Conservation (phyloP, 176 grass and related monocot genomes). For the Phoenix roebelenii region DNA sequence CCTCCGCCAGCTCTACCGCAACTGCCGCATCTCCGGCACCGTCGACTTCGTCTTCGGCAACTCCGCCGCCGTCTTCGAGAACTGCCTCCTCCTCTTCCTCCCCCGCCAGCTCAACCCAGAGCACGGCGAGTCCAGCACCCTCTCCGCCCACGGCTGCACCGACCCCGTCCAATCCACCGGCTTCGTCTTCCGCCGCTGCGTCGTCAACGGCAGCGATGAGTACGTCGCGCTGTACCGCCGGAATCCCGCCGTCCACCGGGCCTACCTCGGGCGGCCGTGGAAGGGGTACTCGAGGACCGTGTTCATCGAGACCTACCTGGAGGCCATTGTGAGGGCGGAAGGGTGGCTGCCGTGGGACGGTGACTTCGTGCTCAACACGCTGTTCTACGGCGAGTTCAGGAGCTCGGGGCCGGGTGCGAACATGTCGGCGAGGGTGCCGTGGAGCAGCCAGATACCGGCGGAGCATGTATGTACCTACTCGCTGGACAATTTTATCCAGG, state of each 20-base stretch:
- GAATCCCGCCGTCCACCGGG: conserved; percentile 42
- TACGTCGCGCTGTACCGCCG: conserved; percentile 49
- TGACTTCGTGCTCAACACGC: conserved; percentile 77
- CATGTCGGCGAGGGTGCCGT: conserved; percentile 31
- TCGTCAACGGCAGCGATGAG: conserved; percentile 75
- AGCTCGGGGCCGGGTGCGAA: conserved; percentile 51
- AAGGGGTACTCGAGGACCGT: conserved; percentile 94
- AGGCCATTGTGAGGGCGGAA: conserved; percentile 57
- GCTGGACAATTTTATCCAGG: conserved; percentile 73
- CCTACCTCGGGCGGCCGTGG: conserved; percentile 73
- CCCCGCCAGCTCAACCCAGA: conserved; percentile 61
- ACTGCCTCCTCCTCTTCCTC: conserved; percentile 35
- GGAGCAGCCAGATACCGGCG: conserved; percentile 71
- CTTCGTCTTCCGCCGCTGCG: conserved; percentile 63
- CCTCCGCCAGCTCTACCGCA: conserved; percentile 6
- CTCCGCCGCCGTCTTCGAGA: conserved; percentile 58
- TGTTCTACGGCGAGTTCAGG: conserved; percentile 70
- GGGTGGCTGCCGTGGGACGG: conserved; percentile 72
- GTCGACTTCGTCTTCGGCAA: conserved; percentile 99
- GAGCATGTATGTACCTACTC: conserved; percentile 63
- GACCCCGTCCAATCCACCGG: conserved; percentile 86
- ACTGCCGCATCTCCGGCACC: conserved; percentile 76
- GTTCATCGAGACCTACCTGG: conserved; percentile 45
- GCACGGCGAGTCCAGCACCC: conserved; percentile 61
- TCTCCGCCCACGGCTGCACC: conserved; percentile 83